Evolutionary conservation across 2,329 filamentous ascomycete genomes (phyloP), one percentile per base, ranked within the genome.

Genomic region (Hymenoscyphus scutula): DNA sequence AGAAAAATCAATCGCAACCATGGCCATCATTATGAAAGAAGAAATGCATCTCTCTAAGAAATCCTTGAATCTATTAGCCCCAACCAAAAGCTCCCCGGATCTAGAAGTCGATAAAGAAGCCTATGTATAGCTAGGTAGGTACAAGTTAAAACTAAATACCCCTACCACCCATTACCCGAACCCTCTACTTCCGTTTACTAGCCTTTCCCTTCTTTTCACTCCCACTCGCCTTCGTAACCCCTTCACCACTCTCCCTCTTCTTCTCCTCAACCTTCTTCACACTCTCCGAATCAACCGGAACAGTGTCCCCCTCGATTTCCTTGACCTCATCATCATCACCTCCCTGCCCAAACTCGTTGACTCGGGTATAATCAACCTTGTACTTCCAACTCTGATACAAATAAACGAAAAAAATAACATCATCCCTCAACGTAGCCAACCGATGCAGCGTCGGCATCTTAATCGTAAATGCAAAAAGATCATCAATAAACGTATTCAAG

Each of bases 321-420:
- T 78, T 75, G 27, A 75, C 76, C 55, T 86, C 84, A 25, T 92
- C 91, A 29, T 91, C 90, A n/a, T 96, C 94, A n/a, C 95, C 95
- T 38, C 94, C 95, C 81, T 98, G 95, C 8, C 95, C 95, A 74
- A 98, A 99, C 77, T 99, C 95, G 76, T 99, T 99, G 74, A 99
- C 90, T 66, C 95, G 87, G 11, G 84, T 89, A 78, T 94, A 95
- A 76, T 99, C 95, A 65, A 95, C 83, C 78, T 89, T 92, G 81
- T 99, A 99, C 60, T 89, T 89, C 84, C 87, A 99, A 65, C 89
- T 86, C 79, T 99, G 95, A 78, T 99, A 99, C 3, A 99, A 71
- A 79, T 97, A 99, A 63, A 99, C 83, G 75, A 99, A 99, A 83
- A 99, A 99, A 74, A 99, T 98, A 68, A 99, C 83, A 73, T 99